These are phyloP conservation scores for Coemansia sp. DNA, from an alignment of 192 early-diverging fungal genomes.

Conservation along the genomic window DNA sequence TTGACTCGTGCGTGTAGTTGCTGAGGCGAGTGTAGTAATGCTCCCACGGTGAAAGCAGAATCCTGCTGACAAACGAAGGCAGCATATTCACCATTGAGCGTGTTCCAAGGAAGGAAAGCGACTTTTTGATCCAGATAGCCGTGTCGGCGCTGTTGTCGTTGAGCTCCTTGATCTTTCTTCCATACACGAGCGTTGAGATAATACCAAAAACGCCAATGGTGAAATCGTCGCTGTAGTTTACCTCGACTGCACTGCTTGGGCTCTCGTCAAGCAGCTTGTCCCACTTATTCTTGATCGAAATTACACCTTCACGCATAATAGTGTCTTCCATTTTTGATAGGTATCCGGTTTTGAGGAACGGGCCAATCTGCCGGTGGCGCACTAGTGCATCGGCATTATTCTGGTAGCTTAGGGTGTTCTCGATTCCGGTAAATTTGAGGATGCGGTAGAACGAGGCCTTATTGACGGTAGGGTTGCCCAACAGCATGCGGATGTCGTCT, in stretches of 20 bases:
- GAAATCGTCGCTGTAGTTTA: constrained; percentile 35
- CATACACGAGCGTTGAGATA: constrained; percentile 32
- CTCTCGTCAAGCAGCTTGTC: constrained; percentile 22
- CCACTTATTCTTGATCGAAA: constrained; percentile 31
- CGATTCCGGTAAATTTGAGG: constrained; percentile 27
- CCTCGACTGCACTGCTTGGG: constrained; percentile 14
- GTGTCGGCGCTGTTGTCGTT: constrained; percentile 7
- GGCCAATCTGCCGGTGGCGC: constrained; percentile 29
- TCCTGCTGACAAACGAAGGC: constrained; percentile 9
- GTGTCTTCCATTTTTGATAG: constrained; percentile 34
- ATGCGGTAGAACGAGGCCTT: constrained; percentile 19
- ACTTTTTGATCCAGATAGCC: constrained; percentile 23
- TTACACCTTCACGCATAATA: constrained; percentile 28
- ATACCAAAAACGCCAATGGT: constrained; percentile 25
- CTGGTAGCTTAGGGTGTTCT: constrained; percentile 22
- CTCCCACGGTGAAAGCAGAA: constrained; percentile 23
- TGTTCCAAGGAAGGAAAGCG: constrained; percentile 15
- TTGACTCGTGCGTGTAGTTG: constrained; percentile 22
- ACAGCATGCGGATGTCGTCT: constrained; percentile 18
- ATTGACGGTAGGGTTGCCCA: constrained; percentile 16
- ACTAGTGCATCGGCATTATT: constrained; percentile 21
- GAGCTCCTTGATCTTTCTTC: constrained; percentile 26
- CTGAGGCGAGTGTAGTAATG: constrained; percentile 18
- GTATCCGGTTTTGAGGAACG: constrained; percentile 19
- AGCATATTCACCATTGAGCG: constrained; percentile 27